phyloP scores from a whole-genome alignment of 495 filamentous ascomycete genomes.

The Aspergillus olivimuriae region DNA sequence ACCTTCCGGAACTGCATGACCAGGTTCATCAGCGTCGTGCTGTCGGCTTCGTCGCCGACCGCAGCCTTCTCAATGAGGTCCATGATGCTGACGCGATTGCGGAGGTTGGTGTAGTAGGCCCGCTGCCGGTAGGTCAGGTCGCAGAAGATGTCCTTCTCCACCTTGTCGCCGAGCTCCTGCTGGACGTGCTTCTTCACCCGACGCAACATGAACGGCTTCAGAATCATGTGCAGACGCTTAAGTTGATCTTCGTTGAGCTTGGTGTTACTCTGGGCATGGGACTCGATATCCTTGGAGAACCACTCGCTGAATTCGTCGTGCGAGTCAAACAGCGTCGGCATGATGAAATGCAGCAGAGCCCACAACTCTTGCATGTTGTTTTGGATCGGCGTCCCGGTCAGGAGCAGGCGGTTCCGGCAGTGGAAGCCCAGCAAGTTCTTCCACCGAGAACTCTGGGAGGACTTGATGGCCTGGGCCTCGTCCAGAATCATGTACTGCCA shows the following conservation, averaged over 20 bases:
- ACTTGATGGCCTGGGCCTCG: conserved; percentile 98
- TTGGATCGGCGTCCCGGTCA: conserved; percentile 97
- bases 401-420: conserved; percentile 88
- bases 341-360: conserved; percentile 98
- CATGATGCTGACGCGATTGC: conserved; percentile 97
- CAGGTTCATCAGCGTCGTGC: conserved; percentile 94
- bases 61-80: conserved; percentile 97
- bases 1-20: conserved; percentile 99
- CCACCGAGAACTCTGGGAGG: conserved; percentile 92
- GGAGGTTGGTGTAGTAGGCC: conserved; percentile 82
- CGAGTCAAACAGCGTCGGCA: conserved; percentile 96
- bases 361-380: conserved; percentile 99
- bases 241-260: conserved; percentile 98
- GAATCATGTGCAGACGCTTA: conserved; percentile 93
- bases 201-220: conserved; percentile 98
- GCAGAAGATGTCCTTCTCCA: conserved; percentile 93
- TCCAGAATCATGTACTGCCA: conserved; percentile 99
- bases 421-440: conserved; percentile 91
- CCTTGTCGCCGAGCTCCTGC: conserved; percentile 97
- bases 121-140: conserved; percentile 95
- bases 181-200: conserved; percentile 99
- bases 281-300: conserved; percentile 99
- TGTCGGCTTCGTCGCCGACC: conserved; percentile 88
- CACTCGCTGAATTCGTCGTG: conserved; percentile 99
- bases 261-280: conserved; percentile 95